Percentiles rank a stretch among this genome's conserved stretches.
phyloP scores from a whole-genome alignment of 306 rosid species.

The Prunus dulcis region DNA sequence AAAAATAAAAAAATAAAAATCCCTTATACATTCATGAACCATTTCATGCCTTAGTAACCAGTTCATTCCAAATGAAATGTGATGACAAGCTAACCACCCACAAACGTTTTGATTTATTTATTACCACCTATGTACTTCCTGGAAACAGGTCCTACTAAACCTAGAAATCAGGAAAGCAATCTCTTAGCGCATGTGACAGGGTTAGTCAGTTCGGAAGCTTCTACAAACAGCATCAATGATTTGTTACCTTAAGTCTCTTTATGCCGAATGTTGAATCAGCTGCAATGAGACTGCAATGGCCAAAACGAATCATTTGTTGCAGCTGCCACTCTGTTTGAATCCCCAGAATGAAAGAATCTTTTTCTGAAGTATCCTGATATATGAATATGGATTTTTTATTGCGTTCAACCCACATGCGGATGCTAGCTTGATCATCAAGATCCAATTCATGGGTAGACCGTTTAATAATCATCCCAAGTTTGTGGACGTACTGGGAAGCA shows the following conservation, averaged over 20 bases:
- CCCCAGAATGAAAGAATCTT: constrained; percentile 80
- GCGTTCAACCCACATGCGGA: constrained; percentile 92
- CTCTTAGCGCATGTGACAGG: not conserved
- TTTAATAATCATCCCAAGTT: constrained; percentile 90
- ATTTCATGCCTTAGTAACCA: not conserved
- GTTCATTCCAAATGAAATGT: not conserved
- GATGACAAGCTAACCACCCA: not conserved
- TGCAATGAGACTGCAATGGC: constrained; percentile 81
- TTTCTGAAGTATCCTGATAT: constrained; percentile 80
- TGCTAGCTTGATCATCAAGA: constrained; percentile 93
- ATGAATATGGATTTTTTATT: constrained; percentile 71
- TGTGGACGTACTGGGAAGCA: constrained; percentile 93
- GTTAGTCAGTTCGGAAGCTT: not conserved
- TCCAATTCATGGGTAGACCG: constrained; percentile 93
- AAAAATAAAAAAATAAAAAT: not conserved
- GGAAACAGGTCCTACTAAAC: not conserved
- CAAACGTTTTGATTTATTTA: not conserved
- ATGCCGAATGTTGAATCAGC: constrained; percentile 87
- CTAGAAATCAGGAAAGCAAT: not conserved
- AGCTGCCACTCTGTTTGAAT: constrained; percentile 99
- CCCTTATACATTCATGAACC: not conserved
- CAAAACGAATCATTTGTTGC: constrained; percentile 91
- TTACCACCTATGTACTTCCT: not conserved
- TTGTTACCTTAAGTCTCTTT: constrained; percentile 78
- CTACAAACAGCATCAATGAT: constrained; percentile 4